A percentile compares a stretch with the other conserved stretches of the same genome.
Evolutionary conservation across 306 rosid species (phyloP).

Genomic region (Glycyrrhiza uralensis): DNA sequence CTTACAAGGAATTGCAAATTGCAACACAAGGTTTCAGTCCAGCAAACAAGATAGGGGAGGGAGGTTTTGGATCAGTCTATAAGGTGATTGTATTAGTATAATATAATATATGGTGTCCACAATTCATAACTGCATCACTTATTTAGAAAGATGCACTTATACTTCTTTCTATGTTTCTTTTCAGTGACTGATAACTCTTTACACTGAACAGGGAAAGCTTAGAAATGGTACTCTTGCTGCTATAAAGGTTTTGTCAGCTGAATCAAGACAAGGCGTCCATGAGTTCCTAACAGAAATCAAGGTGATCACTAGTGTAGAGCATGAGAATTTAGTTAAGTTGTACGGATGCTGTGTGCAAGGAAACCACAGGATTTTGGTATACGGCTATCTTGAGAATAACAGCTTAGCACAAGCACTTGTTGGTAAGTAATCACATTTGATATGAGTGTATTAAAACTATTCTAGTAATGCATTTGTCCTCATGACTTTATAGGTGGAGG

Average conservation of each 20-base stretch:
- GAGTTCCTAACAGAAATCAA: constrained; percentile 82
- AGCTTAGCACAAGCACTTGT: constrained; percentile 70
- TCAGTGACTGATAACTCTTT: neutral
- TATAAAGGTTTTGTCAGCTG: constrained; percentile 63
- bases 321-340: constrained; percentile 71
- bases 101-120: neutral
- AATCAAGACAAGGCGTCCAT: constrained; percentile 57
- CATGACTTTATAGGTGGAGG: constrained; percentile 42
- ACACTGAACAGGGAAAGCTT: constrained; percentile 48
- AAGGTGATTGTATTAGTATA: constrained; percentile 47
- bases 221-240: constrained; percentile 60
- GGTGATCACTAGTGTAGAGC: constrained; percentile 61
- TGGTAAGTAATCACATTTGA: constrained; percentile 33
- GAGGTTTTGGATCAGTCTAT: constrained; percentile 87
- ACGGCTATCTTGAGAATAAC: constrained; percentile 77
- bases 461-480: constrained; percentile 19
- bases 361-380: constrained; percentile 68
- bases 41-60: constrained; percentile 64
- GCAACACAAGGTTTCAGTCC: constrained; percentile 55
- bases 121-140: constrained; percentile 2
- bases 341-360: constrained; percentile 71
- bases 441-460: neutral
- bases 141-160: neutral
- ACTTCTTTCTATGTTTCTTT: neutral
- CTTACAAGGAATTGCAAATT: constrained; percentile 52